A percentile compares a stretch with the other conserved stretches of the same genome.
Evolutionary conservation across 352 stramenopile genomes (phyloP).

Genomic region (Pythium folliculosum): DNA sequence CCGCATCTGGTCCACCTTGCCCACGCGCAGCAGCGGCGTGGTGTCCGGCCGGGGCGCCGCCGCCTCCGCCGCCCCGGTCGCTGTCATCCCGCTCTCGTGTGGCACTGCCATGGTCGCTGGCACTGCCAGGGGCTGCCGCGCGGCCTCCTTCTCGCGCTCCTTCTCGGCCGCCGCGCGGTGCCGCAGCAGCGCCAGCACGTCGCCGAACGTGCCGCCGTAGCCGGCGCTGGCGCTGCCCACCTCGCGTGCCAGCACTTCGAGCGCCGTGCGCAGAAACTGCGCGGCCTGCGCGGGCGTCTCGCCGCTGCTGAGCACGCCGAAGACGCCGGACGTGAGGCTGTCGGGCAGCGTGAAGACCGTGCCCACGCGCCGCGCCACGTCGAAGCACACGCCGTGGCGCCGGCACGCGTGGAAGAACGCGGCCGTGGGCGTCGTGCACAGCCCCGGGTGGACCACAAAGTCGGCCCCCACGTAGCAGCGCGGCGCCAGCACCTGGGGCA

Average conservation of each 20-base stretch:
- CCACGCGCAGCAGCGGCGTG: slow-evolving; percentile 25
- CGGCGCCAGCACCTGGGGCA: slow-evolving; percentile 7
- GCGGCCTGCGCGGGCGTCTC: slow-evolving; percentile 52
- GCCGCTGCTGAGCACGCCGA: slow-evolving; percentile 67
- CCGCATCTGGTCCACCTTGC: slow-evolving; percentile 47
- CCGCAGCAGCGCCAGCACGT: slow-evolving; percentile 54
- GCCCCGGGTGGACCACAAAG: slow-evolving; percentile 79
- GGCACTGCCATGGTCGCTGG: background rate
- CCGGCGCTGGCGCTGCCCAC: slow-evolving; percentile 40
- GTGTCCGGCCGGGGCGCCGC: background rate
- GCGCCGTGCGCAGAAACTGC: slow-evolving; percentile 60
- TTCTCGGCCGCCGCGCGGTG: slow-evolving; percentile 37
- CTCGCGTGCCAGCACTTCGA: slow-evolving; percentile 76
- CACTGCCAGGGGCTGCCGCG: background rate
- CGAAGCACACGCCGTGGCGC: slow-evolving; percentile 87
- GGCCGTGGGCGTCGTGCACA: slow-evolving; percentile 75
- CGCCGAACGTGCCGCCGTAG: slow-evolving; percentile 52
- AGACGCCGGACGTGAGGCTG: slow-evolving; percentile 79
- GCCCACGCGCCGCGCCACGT: slow-evolving; percentile 67
- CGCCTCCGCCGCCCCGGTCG: background rate
- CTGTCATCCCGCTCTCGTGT: background rate
- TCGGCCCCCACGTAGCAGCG: slow-evolving; percentile 65
- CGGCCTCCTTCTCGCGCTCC: slow-evolving; percentile 26
- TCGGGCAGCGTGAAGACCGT: slow-evolving; percentile 75
- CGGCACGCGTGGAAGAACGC: slow-evolving; percentile 89